Conservation (phyloP, 768 basidiomycete genomes). For the Galerina sulciceps region DNA sequence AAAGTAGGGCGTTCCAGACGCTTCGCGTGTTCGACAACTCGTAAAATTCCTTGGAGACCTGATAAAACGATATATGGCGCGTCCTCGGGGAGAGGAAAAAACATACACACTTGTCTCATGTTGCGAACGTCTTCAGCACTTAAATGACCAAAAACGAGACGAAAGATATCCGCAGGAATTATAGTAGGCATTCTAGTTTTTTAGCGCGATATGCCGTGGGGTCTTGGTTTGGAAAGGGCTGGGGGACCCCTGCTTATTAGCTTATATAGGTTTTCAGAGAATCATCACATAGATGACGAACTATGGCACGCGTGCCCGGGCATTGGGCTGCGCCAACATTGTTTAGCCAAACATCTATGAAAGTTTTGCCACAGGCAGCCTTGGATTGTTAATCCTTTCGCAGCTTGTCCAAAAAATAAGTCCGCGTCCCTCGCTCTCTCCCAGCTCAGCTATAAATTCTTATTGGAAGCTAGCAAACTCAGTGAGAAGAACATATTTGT, state of each 20-base stretch:
- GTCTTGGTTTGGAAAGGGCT: neutral
- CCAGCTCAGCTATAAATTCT: constrained; percentile 13
- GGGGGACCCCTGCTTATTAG: neutral
- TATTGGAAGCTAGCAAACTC: constrained; percentile 1
- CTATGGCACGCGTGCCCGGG: neutral
- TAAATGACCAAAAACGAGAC: constrained; percentile 46
- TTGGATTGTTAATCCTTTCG: constrained; percentile 6
- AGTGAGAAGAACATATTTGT: constrained; percentile 10
- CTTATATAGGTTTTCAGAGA: neutral
- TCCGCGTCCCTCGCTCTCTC: constrained; percentile 29
- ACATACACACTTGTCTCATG: constrained; percentile 47
- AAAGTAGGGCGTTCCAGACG: constrained; percentile 55
- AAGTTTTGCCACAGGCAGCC: constrained; percentile 2
- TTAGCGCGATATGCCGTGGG: neutral
- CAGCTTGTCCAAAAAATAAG: constrained; percentile 6
- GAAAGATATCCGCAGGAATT: constrained; percentile 55
- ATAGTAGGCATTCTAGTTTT: constrained; percentile 14
- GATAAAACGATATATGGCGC: neutral
- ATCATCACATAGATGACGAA: constrained; percentile 1
- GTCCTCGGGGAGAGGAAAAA: neutral
- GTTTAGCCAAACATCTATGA: neutral
- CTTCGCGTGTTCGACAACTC: constrained; percentile 47
- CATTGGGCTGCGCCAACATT: neutral
- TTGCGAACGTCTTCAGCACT: constrained; percentile 43
- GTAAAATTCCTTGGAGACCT: constrained; percentile 53